A percentile compares a stretch with the other conserved stretches of the same genome.
These are phyloP conservation scores for Lactarius akahatsu DNA, from an alignment of 768 basidiomycete species.

Conservation along the genomic window DNA sequence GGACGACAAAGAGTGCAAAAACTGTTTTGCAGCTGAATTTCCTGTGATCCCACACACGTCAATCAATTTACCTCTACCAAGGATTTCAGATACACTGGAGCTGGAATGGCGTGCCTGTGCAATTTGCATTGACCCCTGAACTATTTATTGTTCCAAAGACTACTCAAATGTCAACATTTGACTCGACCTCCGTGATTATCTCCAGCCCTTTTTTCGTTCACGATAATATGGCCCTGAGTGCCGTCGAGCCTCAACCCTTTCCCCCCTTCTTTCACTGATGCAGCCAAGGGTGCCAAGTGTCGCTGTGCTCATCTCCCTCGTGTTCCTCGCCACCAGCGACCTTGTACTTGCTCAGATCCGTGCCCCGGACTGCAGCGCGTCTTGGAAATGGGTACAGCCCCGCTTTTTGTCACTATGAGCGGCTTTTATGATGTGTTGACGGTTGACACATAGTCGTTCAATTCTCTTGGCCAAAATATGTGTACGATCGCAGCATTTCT, in stretches of 20 bases:
- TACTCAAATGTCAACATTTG: not conserved
- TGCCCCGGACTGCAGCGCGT: conserved; percentile 11
- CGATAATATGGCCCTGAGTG: not conserved
- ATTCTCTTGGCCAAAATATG: conserved; percentile 14
- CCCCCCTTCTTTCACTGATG: not conserved
- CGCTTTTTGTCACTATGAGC: not conserved
- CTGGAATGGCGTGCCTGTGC: too few relatives aligned
- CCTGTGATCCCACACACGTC: too few relatives aligned
- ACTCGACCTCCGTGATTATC: not conserved
- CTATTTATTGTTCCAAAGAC: too few relatives aligned
- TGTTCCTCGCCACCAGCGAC: conserved; percentile 2
- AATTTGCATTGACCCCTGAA: too few relatives aligned
- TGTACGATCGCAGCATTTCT: conserved; percentile 14
- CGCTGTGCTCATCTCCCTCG: not conserved
- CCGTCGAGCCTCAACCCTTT: not conserved
- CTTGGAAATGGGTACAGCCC: conserved; percentile 11
- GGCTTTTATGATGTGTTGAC: not conserved
- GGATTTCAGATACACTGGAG: too few relatives aligned
- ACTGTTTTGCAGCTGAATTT: too few relatives aligned
- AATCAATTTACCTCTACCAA: too few relatives aligned
- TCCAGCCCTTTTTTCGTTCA: not conserved
- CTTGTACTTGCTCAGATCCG: not conserved
- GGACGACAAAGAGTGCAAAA: too few relatives aligned
- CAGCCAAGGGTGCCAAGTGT: not conserved
- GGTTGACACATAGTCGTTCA: conserved; percentile 6